phyloP scores from a whole-genome alignment of 768 basidiomycete species.

The Leccinum pellstonianum region DNA sequence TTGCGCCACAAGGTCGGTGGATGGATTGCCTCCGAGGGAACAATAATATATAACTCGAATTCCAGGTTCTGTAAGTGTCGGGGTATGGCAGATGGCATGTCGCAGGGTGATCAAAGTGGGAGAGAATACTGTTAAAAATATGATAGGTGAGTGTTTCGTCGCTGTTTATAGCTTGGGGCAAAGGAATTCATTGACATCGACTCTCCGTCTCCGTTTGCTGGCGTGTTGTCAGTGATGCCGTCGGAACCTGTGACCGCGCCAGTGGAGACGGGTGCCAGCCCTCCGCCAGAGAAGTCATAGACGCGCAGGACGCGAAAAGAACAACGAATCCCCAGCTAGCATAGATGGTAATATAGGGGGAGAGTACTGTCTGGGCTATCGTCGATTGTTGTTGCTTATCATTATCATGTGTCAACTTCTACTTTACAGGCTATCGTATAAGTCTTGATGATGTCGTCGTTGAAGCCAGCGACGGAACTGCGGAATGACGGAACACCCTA shows the following conservation, averaged over 20 bases:
- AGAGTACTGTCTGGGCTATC: background rate
- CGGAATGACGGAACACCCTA: slow-evolving; percentile 10
- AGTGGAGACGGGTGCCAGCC: slow-evolving; percentile 10
- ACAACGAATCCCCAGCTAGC: background rate
- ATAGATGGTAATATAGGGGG: slow-evolving; percentile 5
- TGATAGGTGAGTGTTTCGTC: slow-evolving; percentile 40
- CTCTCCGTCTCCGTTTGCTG: background rate
- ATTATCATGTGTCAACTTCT: slow-evolving; percentile 20
- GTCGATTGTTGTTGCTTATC: slow-evolving; percentile 12
- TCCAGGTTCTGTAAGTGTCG: slow-evolving; percentile 87
- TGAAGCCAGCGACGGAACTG: background rate
- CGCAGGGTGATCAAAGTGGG: slow-evolving; percentile 77
- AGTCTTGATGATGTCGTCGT: background rate
- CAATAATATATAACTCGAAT: background rate
- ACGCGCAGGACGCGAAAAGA: slow-evolving; percentile 1
- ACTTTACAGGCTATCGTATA: slow-evolving; percentile 2
- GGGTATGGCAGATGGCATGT: slow-evolving; percentile 95
- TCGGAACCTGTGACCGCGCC: slow-evolving; percentile 23
- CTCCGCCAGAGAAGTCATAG: slow-evolving; percentile 20
- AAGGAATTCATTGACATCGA: background rate
- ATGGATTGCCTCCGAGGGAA: background rate
- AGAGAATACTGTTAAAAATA: slow-evolving; percentile 69
- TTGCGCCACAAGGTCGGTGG: slow-evolving; percentile 81
- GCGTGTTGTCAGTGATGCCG: slow-evolving; percentile 11
- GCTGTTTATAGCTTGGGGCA: slow-evolving; percentile 3